Base-by-base conservation (phyloP, 2,329 filamentous ascomycete species). In the Myriosclerotinia duriaeana region DNA sequence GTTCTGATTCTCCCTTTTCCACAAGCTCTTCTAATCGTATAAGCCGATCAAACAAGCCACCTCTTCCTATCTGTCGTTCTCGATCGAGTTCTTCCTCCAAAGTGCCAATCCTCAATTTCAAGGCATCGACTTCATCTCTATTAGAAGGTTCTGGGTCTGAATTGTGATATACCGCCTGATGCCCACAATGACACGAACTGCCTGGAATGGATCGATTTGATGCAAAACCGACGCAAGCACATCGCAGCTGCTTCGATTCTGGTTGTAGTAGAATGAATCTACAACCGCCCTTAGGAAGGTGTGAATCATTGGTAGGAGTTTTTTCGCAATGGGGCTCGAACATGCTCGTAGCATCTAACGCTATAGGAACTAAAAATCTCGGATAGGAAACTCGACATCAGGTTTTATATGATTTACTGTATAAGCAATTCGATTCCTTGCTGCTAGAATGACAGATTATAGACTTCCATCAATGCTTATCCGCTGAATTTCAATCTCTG, bases 91-190 rank as follows among this genome's bases (percentile, higher is more conserved):
- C 78, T 20, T 80, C 76, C 72, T 84, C 80, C 20, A 85, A 75
- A 30, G 76, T 67, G 61, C 78, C 76, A 60, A 82, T 78, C 60
- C 80, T 83, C 64, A 79, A 79, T 69, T 78, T 80, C 68, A 87
- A 77, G 30, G 78, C 77, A 46, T 83, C 82, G 34, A 85, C 71
- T 69, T 86, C 84, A 26, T 77, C 77, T 67, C 75, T 79, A 67
- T 81, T 81, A 15, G 77, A 74, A 64, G 84, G 80, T 38, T 80
- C 76, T n/a, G 79, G 79, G 69, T 80, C 70, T 20, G 69, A 79
- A 67, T 83, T 77, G 72, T 87, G 85, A 72, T 83, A 87, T 74
- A 85, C 87, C 44, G 85, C 83, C 64, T 85, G 80, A 72, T 87
- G 85, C 7, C 85, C 85, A 70, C 85, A 87, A 61, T 85, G 81